Evolutionary conservation across 345 rosid species (phyloP).

Genomic region (Salix purpurea): DNA sequence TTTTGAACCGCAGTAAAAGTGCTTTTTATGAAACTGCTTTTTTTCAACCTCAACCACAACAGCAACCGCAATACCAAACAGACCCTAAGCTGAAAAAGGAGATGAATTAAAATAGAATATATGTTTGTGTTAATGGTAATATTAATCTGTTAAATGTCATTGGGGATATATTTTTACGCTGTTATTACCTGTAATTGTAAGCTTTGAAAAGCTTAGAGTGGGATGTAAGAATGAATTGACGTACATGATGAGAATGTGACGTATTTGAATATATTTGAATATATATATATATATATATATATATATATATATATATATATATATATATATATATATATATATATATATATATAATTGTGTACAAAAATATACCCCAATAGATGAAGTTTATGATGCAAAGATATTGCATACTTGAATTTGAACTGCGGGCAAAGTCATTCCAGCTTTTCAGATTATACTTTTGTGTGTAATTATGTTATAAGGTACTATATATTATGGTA

Average conservation of each 20-base stretch:
- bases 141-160: neutral
- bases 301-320: neutral
- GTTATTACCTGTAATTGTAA: slow-evolving; percentile 2
- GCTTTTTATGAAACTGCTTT: too few species aligned
- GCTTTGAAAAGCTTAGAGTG: slow-evolving; percentile 17
- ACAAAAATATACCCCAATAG: neutral
- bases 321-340: too few species aligned
- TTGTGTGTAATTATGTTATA: too few species aligned
- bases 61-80: too few species aligned
- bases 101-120: neutral
- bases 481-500: too few species aligned
- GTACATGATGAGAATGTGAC: neutral
- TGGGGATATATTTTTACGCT: neutral
- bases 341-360: neutral
- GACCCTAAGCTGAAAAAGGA: neutral
- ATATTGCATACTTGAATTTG: too few species aligned
- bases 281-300: neutral
- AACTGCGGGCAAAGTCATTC: too few species aligned
- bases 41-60: too few species aligned
- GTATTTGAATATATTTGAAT: neutral
- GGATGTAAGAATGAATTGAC: slow-evolving; percentile 8
- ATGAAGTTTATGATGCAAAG: neutral
- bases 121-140: neutral
- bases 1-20: too few species aligned
- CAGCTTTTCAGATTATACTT: too few species aligned